phyloP scores from a whole-genome alignment of 805 yeast species.

The Saccharomyces jurei region DNA sequence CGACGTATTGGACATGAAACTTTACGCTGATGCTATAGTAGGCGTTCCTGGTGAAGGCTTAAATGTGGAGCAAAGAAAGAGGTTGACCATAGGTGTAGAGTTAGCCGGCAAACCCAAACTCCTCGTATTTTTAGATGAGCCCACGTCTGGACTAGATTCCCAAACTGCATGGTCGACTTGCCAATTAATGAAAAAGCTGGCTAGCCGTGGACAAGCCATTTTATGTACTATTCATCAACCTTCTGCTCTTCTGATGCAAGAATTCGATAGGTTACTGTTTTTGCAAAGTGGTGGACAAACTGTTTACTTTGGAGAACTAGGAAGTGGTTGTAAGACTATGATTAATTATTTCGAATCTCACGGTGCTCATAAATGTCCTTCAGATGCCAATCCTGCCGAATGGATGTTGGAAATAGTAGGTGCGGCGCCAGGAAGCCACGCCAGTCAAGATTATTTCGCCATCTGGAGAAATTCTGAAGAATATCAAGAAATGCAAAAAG shows the following conservation, averaged over 20 bases:
- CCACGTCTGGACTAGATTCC: slow-evolving; percentile 58
- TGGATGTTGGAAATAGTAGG: slow-evolving; percentile 81
- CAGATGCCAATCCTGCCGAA: slow-evolving; percentile 66
- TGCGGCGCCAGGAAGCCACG: slow-evolving; percentile 67
- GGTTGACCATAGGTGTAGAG: slow-evolving; percentile 55
- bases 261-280: slow-evolving; percentile 53
- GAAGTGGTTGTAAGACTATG: slow-evolving; percentile 43
- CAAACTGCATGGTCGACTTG: slow-evolving; percentile 55
- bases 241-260: slow-evolving; percentile 51
- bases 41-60: slow-evolving; percentile 61
- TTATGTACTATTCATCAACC: slow-evolving; percentile 70
- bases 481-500: slow-evolving; percentile 43
- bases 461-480: slow-evolving; percentile 65
- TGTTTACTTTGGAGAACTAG: slow-evolving; percentile 62
- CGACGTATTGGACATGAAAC: slow-evolving; percentile 50
- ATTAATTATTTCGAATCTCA: slow-evolving; percentile 52
- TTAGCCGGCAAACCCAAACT: slow-evolving; percentile 53
- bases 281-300: slow-evolving; percentile 62
- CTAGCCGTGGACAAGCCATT: slow-evolving; percentile 57
- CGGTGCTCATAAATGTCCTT: slow-evolving; percentile 56
- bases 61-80: slow-evolving; percentile 53
- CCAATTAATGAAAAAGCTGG: slow-evolving; percentile 48
- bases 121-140: slow-evolving; percentile 52
- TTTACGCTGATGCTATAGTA: slow-evolving; percentile 62
- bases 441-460: slow-evolving; percentile 55